Evolutionary conservation across 108 stramenopile genomes (phyloP).

Genomic region (Aurantiochytrium sp.): DNA sequence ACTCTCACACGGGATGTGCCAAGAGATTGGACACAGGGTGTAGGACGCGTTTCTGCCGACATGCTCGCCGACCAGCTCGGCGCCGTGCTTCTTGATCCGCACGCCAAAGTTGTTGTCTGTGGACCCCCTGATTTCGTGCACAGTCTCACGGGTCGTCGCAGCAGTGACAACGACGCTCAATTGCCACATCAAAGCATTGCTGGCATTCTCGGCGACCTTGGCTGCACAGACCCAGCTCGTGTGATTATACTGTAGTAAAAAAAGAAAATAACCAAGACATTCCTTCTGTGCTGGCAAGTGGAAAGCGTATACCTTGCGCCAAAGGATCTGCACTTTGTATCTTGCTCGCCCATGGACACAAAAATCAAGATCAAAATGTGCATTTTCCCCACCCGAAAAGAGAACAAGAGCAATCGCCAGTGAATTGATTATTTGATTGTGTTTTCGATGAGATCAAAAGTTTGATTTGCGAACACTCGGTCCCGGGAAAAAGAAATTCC

Average conservation of each 20-base stretch:
- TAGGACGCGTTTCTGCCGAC: background rate
- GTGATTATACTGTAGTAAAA: background rate
- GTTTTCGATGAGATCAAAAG: too few relatives aligned
- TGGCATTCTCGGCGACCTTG: background rate
- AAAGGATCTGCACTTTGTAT: too few relatives aligned
- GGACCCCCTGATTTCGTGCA: background rate
- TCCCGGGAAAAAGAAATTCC: too few relatives aligned
- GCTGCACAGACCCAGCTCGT: background rate
- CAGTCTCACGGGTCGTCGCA: background rate
- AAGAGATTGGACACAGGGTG: background rate
- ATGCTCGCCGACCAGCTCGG: background rate
- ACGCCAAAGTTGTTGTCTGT: background rate
- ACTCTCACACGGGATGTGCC: constrained; percentile 1
- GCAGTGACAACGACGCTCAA: background rate
- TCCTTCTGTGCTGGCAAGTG: too few relatives aligned
- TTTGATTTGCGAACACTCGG: too few relatives aligned
- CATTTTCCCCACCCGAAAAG: too few relatives aligned
- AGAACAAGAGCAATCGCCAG: too few relatives aligned
- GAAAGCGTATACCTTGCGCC: too few relatives aligned
- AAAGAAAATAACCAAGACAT: too few relatives aligned
- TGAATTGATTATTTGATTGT: too few relatives aligned
- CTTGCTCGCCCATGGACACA: too few relatives aligned
- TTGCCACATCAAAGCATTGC: background rate
- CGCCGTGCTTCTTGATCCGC: background rate
- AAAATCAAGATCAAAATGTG: too few relatives aligned